Percentiles rank a stretch among this genome's conserved stretches.
Conservation (phyloP, 2,329 filamentous ascomycete genomes). For the Monosporascus sp. region DNA sequence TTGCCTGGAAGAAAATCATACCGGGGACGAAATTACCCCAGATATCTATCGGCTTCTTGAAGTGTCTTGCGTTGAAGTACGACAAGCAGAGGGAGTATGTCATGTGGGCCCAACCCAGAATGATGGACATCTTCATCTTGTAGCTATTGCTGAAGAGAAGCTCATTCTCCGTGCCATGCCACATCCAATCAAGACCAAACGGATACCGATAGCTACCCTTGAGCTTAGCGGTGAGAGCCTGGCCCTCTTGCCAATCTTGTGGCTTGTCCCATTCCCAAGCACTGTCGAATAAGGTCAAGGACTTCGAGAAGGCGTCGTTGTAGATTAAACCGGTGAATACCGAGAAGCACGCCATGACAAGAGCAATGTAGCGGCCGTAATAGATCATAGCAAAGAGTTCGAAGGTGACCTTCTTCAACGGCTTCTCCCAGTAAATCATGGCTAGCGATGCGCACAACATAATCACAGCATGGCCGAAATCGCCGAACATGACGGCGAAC, state of each 20-base stretch:
- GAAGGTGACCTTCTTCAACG: conserved; percentile 84
- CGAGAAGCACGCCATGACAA: conserved; percentile 97
- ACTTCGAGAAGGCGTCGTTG: conserved; percentile 95
- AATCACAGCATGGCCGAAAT: conserved; percentile 87
- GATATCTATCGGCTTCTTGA: conserved; percentile 91
- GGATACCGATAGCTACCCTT: conserved; percentile 79
- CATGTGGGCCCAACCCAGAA: conserved; percentile 97
- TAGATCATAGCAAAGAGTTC: conserved; percentile 98
- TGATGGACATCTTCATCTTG: conserved; percentile 99
- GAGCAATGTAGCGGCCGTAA: conserved; percentile 96
- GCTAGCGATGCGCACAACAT: conserved; percentile 79
- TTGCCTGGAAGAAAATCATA: conserved; percentile 99
- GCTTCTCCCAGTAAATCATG: conserved; percentile 97
- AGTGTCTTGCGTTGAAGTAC: conserved; percentile 89
- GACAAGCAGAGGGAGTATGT: conserved; percentile 94
- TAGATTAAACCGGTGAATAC: conserved; percentile 97
- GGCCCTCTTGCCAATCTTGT: conserved; percentile 58
- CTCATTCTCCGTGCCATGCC: conserved; percentile 94
- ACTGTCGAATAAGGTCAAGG: conserved; percentile 81
- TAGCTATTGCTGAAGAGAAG: conserved; percentile 96
- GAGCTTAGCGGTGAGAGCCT: conserved; percentile 62
- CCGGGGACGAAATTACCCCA: conserved; percentile 97
- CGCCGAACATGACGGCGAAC: conserved; percentile 99
- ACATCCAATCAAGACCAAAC: conserved; percentile 92
- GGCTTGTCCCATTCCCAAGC: conserved; percentile 80